Evolutionary conservation across 345 rosid species (phyloP).

Genomic region (Jatropha curcas): DNA sequence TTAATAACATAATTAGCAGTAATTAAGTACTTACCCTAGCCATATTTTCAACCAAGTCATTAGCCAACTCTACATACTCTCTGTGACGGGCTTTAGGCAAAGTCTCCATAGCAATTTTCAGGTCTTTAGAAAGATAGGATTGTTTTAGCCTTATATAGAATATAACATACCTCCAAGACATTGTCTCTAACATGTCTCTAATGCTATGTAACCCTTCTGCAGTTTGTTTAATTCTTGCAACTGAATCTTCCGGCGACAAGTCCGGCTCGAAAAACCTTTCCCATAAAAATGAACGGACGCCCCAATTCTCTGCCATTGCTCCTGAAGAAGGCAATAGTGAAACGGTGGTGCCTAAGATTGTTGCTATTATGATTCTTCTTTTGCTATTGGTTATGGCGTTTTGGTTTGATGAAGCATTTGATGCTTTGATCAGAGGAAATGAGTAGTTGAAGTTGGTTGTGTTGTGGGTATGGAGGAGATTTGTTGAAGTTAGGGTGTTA

Average conservation of each 20-base stretch:
- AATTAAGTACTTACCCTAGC: slow-evolving; percentile 47
- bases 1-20: no score
- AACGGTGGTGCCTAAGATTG: slow-evolving; percentile 34
- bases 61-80: slow-evolving; percentile 68
- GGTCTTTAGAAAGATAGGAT: slow-evolving; percentile 76
- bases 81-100: slow-evolving; percentile 56
- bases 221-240: slow-evolving; percentile 79
- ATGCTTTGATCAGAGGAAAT: slow-evolving; percentile 26
- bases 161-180: slow-evolving; percentile 91
- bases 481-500: slow-evolving; percentile 37
- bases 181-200: slow-evolving; percentile 79
- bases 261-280: slow-evolving; percentile 73
- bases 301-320: slow-evolving; percentile 84
- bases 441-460: slow-evolving; percentile 19
- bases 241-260: slow-evolving; percentile 79
- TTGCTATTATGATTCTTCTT: slow-evolving; percentile 38
- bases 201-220: slow-evolving; percentile 78
- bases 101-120: slow-evolving; percentile 61
- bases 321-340: slow-evolving; percentile 26
- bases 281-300: slow-evolving; percentile 61
- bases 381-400: slow-evolving; percentile 33
- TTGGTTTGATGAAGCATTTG: slow-evolving; percentile 15
- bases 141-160: slow-evolving; percentile 73
- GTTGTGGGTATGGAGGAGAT: slow-evolving; percentile 38
- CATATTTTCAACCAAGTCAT: slow-evolving; percentile 75